Evolutionary conservation across 1,284 basidiomycete species (phyloP).

Genomic region (Blastosporella zonata): DNA sequence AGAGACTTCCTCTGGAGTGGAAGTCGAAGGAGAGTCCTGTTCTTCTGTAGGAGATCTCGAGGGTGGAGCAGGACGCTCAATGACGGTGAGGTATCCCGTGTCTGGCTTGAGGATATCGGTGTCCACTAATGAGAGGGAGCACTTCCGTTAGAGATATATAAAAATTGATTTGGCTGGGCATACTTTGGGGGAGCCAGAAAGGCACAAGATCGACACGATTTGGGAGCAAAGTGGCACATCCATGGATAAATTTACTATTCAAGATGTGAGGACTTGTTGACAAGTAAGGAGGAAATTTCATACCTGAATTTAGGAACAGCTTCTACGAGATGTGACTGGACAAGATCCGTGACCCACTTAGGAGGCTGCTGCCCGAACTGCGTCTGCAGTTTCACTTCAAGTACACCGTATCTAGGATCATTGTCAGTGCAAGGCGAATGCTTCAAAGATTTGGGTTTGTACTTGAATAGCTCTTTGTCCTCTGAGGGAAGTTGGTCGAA

Average conservation of each 20-base stretch:
- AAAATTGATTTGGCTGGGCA: constrained; percentile 23
- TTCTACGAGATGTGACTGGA: constrained; percentile 92
- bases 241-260: constrained; percentile 93
- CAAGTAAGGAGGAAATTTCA: constrained; percentile 10
- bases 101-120: constrained; percentile 90
- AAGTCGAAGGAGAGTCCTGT: constrained; percentile 34
- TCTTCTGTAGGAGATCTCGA: constrained; percentile 44
- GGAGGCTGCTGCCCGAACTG: constrained; percentile 96
- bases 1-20: constrained; percentile 9
- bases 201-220: constrained; percentile 97
- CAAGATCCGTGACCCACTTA: constrained; percentile 93
- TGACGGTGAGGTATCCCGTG: constrained; percentile 72
- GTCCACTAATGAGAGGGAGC: constrained; percentile 61
- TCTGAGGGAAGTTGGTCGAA: constrained; percentile 77
- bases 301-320: constrained; percentile 89
- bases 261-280: background rate
- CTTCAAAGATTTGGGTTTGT: constrained; percentile 20
- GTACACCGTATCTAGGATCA: constrained; percentile 67
- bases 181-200: constrained; percentile 97
- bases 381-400: constrained; percentile 98
- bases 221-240: constrained; percentile 90
- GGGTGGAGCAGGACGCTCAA: constrained; percentile 68
- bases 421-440: background rate
- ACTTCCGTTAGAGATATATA: background rate
- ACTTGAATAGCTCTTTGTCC: constrained; percentile 94